These are phyloP conservation scores for Dioscorea cayenensis DNA, from an alignment of 116 monocot species.

Conservation along the genomic window DNA sequence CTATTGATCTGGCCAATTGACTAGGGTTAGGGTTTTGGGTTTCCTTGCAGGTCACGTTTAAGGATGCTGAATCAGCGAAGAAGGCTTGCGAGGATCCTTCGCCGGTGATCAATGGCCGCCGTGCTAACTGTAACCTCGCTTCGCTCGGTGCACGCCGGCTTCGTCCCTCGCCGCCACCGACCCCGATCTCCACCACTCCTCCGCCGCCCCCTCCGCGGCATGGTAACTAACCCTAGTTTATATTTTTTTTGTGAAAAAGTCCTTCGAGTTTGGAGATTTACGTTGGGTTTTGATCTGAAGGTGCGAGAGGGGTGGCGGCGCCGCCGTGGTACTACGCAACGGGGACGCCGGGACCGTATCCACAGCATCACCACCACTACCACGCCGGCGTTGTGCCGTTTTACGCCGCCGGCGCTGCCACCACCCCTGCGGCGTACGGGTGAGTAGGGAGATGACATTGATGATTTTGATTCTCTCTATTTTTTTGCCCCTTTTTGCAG, in stretches of 20 bases:
- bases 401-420: constrained; percentile 25
- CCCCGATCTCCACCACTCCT: constrained; percentile 18
- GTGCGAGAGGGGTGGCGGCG: constrained; percentile 24
- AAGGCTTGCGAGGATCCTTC: constrained; percentile 85
- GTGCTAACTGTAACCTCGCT: constrained; percentile 87
- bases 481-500: background rate
- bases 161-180: constrained; percentile 39
- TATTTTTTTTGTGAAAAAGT: too few species aligned
- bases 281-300: background rate
- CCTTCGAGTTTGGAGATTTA: background rate
- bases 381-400: constrained; percentile 47
- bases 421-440: constrained; percentile 47
- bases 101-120: constrained; percentile 75
- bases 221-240: background rate
- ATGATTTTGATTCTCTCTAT: background rate
- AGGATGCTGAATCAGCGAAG: constrained; percentile 77
- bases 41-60: constrained; percentile 70
- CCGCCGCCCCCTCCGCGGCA: constrained; percentile 10
- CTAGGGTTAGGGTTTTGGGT: background rate
- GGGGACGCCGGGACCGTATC: constrained; percentile 28
- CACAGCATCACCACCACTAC: constrained; percentile 31
- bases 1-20: background rate
- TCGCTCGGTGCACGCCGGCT: constrained; percentile 58
- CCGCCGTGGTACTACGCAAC: constrained; percentile 58
- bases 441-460: background rate